Percentiles rank a stretch among this genome's conserved stretches.
Evolutionary conservation across 441 rosid genomes (phyloP).

Genomic region (Erodium texanum): DNA sequence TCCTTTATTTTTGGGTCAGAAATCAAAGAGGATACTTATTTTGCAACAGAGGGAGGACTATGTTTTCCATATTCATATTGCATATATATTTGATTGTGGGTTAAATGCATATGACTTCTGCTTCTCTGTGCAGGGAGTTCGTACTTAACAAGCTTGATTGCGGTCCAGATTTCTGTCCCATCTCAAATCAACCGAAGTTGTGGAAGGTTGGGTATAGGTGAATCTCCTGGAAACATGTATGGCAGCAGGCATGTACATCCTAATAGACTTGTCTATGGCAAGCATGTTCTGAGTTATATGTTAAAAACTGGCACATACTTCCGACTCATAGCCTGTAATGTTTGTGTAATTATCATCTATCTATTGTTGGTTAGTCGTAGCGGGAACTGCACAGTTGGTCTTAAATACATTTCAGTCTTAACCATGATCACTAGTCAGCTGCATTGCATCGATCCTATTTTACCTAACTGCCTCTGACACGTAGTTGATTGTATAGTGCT

Average conservation of each 20-base stretch:
- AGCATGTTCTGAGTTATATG: not conserved
- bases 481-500: not conserved
- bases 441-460: not conserved
- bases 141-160: conserved; percentile 8
- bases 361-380: not conserved
- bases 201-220: too few species aligned
- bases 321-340: conserved; percentile 10
- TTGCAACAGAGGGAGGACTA: not conserved
- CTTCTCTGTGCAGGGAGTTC: conserved; percentile 20
- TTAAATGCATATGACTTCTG: not conserved
- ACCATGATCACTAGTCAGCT: not conserved
- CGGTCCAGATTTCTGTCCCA: conserved; percentile 1
- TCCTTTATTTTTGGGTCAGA: too few species aligned
- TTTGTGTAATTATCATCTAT: conserved; percentile 16
- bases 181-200: not conserved
- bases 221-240: conserved; percentile 10
- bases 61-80: not conserved
- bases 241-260: conserved; percentile 14
- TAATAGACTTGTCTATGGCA: conserved; percentile 1
- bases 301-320: conserved; percentile 7
- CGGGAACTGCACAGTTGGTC: not conserved
- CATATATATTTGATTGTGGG: not conserved
- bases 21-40: not conserved
- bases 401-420: not conserved
- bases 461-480: not conserved